Evolutionary conservation across 345 rosid species (phyloP), one percentile per base, ranked within the genome.

Genomic region (Pistacia atlantica): DNA sequence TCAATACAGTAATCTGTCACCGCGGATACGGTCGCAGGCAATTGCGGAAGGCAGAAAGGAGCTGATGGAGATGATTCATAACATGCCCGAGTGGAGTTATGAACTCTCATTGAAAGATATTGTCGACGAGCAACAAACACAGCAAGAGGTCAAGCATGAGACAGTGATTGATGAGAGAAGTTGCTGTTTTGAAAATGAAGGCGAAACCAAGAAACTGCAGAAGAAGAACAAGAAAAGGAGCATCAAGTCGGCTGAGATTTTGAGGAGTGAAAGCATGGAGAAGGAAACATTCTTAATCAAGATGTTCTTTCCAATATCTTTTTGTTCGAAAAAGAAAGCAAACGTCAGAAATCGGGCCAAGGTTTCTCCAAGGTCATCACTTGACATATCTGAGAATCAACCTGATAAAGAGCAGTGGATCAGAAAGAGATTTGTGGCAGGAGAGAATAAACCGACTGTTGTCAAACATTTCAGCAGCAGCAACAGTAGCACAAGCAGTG

Each of bases 101-200:
- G 94, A 90, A 72, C 91, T 90, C 54, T 88, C 90, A 25, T 59
- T 90, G 22, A 87, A 85, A 79, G 92, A 88, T 79, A 73, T 88
- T 16, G 91, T 90, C 62, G 89, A 83, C 49, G 80, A 77, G 71
- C 77, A 77, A 54, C 67, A n/a, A 11, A 22, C 8, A 42, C 18
- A 49, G 11, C 81, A 62, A 72, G 51, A 0, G 54, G 62, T 12
- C 17, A 35, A 70, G 37, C 66, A 54, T 48, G 62, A 67, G 49
- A 51, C 49, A 51, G 66, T 18, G 2, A 11, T 13, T 31, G 66
- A 71, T 38, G 55, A 59, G 6, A 57, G 68, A 28, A 70, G 73
- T 51, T 69, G 63, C 33, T 52, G 22, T 67, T 66, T 68, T 12
- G 69, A 71, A 37, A 16, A 71, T 1, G 79, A 72, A n/a, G 77